Base-by-base conservation (phyloP, 352 stramenopile genomes). In the Globisporangium paddicum region DNA sequence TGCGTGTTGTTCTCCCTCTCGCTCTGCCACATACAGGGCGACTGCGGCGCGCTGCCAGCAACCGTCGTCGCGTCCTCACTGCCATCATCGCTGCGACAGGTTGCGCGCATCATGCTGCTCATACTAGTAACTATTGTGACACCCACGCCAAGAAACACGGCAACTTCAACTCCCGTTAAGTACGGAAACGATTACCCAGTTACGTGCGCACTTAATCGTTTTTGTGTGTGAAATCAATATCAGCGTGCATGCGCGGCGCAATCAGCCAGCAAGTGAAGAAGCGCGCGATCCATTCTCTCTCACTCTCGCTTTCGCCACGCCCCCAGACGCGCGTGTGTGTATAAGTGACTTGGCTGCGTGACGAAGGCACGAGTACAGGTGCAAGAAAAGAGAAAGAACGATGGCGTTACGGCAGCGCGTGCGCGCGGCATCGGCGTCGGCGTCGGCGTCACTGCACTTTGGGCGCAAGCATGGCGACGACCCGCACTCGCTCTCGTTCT, bases 371-470 rank as follows among this genome's bases (percentile, higher is more conserved):
- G n/a, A n/a, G n/a, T n/a, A n/a, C n/a, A n/a, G n/a, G n/a, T n/a
- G n/a, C n/a, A n/a, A n/a, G n/a, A 41, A 42, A 42, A 32, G 28
- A 37, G 9, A 3, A 19, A n/a, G 3, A 42, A 7, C 4, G 35
- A 37, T 83, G 71, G 71, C 77, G 55, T 57, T 83, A 18, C 74
- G 74, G 5, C 74, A 83, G 50, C 70, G 69, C 60, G 68, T 79
- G 55, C 69, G 66, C 47, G 64, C 42, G n/a, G 77, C 80, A 62
- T 67, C 71, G 46, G 60, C 79, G 56, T 72, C 49, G 21, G 60
- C 79, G 56, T 72, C 49, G 25, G 77, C 80, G 62, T 71, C 74
- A 60, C 62, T 81, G 51, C 75, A 79, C 40, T 82, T 87, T 56
- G 70, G 68, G 34, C 79, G 71, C 63, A 82, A 81, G 65, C 66